These are phyloP conservation scores for Linum tenue DNA, from an alignment of 345 rosid genomes.

Conservation along the genomic window DNA sequence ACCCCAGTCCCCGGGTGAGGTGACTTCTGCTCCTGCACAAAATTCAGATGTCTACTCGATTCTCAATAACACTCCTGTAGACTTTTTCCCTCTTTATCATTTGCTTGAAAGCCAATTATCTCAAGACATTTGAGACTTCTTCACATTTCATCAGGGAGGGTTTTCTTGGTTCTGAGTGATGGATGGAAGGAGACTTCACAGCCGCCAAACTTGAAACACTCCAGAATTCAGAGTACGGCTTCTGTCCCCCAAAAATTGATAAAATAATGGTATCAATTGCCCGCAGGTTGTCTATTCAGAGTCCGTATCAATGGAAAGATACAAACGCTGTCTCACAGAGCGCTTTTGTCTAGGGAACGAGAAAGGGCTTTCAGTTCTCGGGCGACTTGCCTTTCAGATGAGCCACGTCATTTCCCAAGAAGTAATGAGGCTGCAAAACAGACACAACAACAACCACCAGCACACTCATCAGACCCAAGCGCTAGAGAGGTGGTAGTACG, in stretches of 20 bases:
- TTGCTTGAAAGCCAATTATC: too few species aligned
- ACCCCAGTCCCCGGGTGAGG: neutral
- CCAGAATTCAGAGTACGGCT: too few species aligned
- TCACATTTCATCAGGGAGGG: neutral
- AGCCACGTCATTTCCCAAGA: slow-evolving; percentile 53
- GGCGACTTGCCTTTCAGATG: slow-evolving; percentile 57
- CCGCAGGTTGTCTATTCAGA: neutral
- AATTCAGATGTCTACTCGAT: neutral
- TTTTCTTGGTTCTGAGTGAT: neutral
- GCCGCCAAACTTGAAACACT: neutral
- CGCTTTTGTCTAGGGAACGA: slow-evolving; percentile 83
- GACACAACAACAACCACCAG: slow-evolving; percentile 1
- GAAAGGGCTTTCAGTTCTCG: slow-evolving; percentile 64
- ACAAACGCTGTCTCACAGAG: slow-evolving; percentile 64
- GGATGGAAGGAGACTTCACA: neutral
- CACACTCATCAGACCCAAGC: neutral
- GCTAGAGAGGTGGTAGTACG: neutral
- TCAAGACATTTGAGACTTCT: neutral
- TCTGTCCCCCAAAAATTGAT: too few species aligned
- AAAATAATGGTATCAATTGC: too few species aligned
- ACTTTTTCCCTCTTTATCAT: neutral
- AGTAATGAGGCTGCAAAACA: slow-evolving; percentile 66
- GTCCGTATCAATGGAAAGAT: slow-evolving; percentile 42
- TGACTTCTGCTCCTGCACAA: neutral
- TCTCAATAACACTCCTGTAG: neutral